phyloP scores from a whole-genome alignment of 495 filamentous ascomycete genomes.

The Chaetomium cochliodes region DNA sequence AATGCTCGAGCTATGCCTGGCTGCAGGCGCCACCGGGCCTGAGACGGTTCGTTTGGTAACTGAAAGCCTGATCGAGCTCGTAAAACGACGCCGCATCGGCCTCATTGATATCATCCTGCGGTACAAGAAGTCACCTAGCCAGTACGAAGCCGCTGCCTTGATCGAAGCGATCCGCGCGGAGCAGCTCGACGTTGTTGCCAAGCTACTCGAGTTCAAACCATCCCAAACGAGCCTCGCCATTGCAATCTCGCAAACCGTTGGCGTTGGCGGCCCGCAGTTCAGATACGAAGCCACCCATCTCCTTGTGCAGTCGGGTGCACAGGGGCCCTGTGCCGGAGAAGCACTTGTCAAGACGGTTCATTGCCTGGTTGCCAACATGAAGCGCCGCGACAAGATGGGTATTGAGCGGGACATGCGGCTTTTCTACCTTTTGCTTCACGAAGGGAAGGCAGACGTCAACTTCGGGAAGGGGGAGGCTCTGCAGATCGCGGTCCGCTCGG shows the following conservation, averaged over 20 bases:
- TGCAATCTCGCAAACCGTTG: conserved; percentile 30
- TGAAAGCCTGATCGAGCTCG: conserved; percentile 29
- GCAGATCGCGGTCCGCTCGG: conserved; percentile 37
- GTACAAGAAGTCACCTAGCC: conserved; percentile 13
- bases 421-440: conserved; percentile 38
- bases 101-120: conserved; percentile 30
- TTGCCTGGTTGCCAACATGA: conserved; percentile 14
- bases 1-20: conserved; percentile 33
- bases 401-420: conserved; percentile 33
- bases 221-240: conserved; percentile 25
- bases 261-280: conserved; percentile 18
- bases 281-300: conserved; percentile 25
- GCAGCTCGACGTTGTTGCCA: conserved; percentile 26
- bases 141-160: conserved; percentile 31
- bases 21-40: conserved; percentile 30
- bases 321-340: conserved; percentile 28
- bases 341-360: conserved; percentile 29
- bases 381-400: conserved; percentile 10
- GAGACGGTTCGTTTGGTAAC: conserved; percentile 29
- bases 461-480: conserved; percentile 38
- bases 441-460: conserved; percentile 47
- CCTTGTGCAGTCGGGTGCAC: conserved; percentile 29
- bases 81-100: conserved; percentile 17
- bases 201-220: conserved; percentile 30
- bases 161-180: conserved; percentile 31